phyloP scores from a whole-genome alignment of 2,329 filamentous ascomycete species.

The Zasmidium citrigriseum region DNA sequence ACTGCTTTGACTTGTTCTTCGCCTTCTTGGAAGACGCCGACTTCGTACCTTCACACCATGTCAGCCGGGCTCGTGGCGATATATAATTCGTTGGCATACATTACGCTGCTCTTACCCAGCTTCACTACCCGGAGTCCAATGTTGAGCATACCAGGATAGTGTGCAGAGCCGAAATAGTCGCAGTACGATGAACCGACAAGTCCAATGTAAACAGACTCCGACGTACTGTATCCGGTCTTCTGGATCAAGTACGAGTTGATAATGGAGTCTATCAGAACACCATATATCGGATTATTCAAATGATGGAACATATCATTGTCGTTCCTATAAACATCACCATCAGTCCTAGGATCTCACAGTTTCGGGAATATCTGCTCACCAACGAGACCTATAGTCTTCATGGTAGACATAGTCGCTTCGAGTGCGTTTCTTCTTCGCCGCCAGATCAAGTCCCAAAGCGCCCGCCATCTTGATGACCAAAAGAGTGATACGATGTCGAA shows the following conservation, averaged over 20 bases:
- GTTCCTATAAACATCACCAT: too few species aligned
- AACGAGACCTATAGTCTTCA: slow-evolving; percentile 83
- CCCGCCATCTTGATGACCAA: slow-evolving; percentile 29
- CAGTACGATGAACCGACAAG: slow-evolving; percentile 84
- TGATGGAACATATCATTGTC: slow-evolving; percentile 97
- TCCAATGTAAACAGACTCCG: slow-evolving; percentile 70
- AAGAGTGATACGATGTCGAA: slow-evolving; percentile 5
- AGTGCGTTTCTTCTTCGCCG: slow-evolving; percentile 34
- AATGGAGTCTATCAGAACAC: slow-evolving; percentile 69
- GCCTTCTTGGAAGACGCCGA: slow-evolving; percentile 79
- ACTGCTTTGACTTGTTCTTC: slow-evolving; percentile 70
- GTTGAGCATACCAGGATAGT: slow-evolving; percentile 80
- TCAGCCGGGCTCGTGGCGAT: not conserved
- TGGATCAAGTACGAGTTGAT: slow-evolving; percentile 86
- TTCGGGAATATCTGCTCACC: slow-evolving; percentile 52
- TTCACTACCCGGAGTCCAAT: slow-evolving; percentile 79
- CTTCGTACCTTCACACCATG: slow-evolving; percentile 62
- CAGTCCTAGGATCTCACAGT: too few species aligned
- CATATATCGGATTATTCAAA: slow-evolving; percentile 52
- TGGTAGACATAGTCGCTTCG: slow-evolving; percentile 75
- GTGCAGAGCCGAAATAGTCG: slow-evolving; percentile 75
- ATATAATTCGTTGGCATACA: slow-evolving; percentile 30
- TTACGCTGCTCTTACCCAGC: slow-evolving; percentile 82
- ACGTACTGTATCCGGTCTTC: slow-evolving; percentile 73
- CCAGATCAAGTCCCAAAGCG: slow-evolving; percentile 46